phyloP scores from a whole-genome alignment of 164 flowering plant species.

The Chimonanthus salicifolius region DNA sequence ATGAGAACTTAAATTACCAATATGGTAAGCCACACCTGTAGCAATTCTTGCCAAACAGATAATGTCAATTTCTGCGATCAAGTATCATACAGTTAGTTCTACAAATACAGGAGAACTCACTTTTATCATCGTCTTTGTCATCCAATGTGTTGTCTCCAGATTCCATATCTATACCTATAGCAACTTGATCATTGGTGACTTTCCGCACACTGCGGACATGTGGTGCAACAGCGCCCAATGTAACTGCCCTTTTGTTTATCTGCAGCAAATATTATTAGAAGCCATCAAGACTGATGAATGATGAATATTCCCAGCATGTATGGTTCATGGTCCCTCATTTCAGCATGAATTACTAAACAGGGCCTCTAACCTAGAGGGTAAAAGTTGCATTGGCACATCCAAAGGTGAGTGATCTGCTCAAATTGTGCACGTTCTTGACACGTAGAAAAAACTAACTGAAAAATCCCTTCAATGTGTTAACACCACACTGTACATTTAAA shows the following conservation, averaged over 20 bases:
- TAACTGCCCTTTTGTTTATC: constrained; percentile 58
- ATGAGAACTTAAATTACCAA: not conserved
- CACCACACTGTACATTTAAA: not conserved
- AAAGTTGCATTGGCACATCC: not conserved
- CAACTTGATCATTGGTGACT: constrained; percentile 80
- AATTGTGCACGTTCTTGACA: not conserved
- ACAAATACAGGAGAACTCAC: constrained; percentile 24
- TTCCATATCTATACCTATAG: constrained; percentile 74
- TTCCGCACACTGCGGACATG: constrained; percentile 84
- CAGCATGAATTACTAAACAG: not conserved
- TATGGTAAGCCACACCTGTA: not conserved
- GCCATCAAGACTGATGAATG: not conserved
- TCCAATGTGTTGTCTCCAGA: constrained; percentile 36
- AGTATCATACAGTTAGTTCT: not conserved
- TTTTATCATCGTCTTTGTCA: constrained; percentile 95
- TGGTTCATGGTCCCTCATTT: not conserved
- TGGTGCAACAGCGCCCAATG: constrained; percentile 49
- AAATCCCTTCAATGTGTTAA: not conserved
- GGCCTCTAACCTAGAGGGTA: not conserved
- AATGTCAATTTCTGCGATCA: too few relatives aligned
- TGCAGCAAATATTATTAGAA: constrained; percentile 22
- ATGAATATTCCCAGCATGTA: too few relatives aligned
- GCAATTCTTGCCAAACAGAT: not conserved
- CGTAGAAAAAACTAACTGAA: not conserved
- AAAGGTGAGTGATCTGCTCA: not conserved